Conservation (phyloP, 2,329 filamentous ascomycete species). For the Fusarium mundagurra region DNA sequence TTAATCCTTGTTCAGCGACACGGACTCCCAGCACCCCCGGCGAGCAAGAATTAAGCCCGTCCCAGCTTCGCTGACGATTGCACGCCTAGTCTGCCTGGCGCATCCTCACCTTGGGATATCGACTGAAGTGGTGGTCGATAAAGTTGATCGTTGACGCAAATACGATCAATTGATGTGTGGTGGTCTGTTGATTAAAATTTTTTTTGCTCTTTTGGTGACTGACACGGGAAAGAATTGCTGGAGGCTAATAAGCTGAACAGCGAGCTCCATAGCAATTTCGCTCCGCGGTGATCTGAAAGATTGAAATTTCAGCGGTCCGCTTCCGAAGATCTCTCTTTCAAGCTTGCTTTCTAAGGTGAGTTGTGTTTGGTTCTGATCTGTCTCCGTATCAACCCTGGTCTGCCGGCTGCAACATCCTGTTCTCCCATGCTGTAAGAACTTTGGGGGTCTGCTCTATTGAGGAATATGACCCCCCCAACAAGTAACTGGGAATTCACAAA, state of each 20-base stretch:
- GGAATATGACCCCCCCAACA: constrained; percentile 11
- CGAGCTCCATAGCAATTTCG: constrained; percentile 39
- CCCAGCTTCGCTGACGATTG: constrained; percentile 33
- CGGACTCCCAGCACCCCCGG: constrained; percentile 32
- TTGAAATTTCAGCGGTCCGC: constrained; percentile 16
- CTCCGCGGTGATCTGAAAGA: constrained; percentile 27
- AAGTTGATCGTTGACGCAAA: constrained; percentile 37
- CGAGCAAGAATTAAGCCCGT: constrained; percentile 24
- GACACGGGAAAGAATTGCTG: constrained; percentile 24
- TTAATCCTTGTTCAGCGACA: constrained; percentile 35
- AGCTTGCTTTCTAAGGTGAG: constrained; percentile 26
- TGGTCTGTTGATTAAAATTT: constrained; percentile 2
- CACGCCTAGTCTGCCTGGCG: constrained; percentile 10
- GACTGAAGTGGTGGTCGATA: constrained; percentile 35
- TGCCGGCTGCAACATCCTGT: neutral
- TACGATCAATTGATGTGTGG: constrained; percentile 22
- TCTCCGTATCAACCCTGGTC: neutral
- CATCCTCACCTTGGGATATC: constrained; percentile 26
- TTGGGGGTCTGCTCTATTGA: neutral
- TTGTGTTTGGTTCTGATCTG: constrained; percentile 10
- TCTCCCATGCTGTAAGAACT: neutral
- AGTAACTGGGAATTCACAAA: constrained; percentile 22
- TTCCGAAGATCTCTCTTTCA: constrained; percentile 17
- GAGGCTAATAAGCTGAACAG: constrained; percentile 22
- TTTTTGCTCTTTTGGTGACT: neutral